phyloP scores from a whole-genome alignment of 2,329 filamentous ascomycete genomes.

The Cercospora sojina region DNA sequence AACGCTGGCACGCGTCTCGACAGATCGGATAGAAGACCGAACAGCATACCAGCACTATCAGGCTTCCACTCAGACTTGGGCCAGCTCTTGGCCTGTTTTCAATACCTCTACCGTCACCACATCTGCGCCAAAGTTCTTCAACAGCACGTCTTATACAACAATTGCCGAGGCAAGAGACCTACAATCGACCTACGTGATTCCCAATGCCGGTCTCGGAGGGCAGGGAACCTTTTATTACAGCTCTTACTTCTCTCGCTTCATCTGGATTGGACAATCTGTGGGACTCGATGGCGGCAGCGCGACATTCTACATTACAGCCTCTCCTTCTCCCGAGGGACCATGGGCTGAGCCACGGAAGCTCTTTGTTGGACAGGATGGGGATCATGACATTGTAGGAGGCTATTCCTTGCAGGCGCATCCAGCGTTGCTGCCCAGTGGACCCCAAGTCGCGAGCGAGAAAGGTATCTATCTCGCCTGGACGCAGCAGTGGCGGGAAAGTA shows the following conservation, averaged over 20 bases:
- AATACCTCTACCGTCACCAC: slow-evolving; percentile 9
- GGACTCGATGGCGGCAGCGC: slow-evolving; percentile 20
- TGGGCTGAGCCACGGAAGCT: slow-evolving; percentile 31
- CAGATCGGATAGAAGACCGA: slow-evolving; percentile 23
- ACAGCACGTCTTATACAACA: not conserved
- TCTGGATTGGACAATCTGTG: slow-evolving; percentile 35
- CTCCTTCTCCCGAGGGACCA: slow-evolving; percentile 35
- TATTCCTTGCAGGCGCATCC: slow-evolving; percentile 31
- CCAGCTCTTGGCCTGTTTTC: slow-evolving; percentile 19
- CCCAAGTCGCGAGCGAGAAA: slow-evolving; percentile 18
- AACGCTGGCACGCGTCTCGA: slow-evolving; percentile 25
- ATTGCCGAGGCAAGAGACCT: not conserved
- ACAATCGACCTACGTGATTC: slow-evolving; percentile 19
- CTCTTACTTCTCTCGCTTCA: slow-evolving; percentile 29
- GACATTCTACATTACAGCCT: slow-evolving; percentile 33
- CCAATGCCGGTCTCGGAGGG: slow-evolving; percentile 32
- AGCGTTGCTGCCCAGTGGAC: slow-evolving; percentile 17
- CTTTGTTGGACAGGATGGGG: slow-evolving; percentile 25
- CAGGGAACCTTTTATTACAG: slow-evolving; percentile 37
- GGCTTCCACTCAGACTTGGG: slow-evolving; percentile 23
- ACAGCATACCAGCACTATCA: slow-evolving; percentile 28
- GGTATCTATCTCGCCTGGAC: slow-evolving; percentile 27
- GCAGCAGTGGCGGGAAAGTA: slow-evolving; percentile 23
- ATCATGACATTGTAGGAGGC: slow-evolving; percentile 13
- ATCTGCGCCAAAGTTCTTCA: not conserved